These are phyloP conservation scores for Aspergillus uvarum DNA, from an alignment of 2,329 filamentous ascomycete genomes.

Conservation along the genomic window DNA sequence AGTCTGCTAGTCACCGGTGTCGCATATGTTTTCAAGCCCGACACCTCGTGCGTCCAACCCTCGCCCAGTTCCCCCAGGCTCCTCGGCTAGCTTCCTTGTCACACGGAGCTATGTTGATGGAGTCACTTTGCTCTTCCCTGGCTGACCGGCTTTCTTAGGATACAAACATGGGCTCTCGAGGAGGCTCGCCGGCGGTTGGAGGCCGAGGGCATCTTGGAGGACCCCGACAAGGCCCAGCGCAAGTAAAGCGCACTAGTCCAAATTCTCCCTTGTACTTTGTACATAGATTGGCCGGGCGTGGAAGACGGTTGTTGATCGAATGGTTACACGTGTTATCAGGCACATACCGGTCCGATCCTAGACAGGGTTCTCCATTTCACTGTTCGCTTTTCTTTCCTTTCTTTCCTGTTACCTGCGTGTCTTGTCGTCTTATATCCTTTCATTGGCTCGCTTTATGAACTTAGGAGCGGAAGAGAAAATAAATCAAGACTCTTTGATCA, in stretches of 20 bases:
- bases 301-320: conserved; percentile 30
- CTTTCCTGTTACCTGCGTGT: conserved; percentile 22
- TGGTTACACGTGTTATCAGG: conserved; percentile 31
- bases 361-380: conserved; percentile 33
- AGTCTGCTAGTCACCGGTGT: conserved; percentile 71
- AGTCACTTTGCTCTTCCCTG: neutral
- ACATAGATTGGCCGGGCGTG: conserved; percentile 42
- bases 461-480: conserved; percentile 13
- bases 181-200: conserved; percentile 94
- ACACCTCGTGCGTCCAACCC: conserved; percentile 80
- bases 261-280: conserved; percentile 39
- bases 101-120: neutral
- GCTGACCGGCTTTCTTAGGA: conserved; percentile 57
- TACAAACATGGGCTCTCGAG: conserved; percentile 98
- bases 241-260: conserved; percentile 41
- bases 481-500: conserved; percentile 1
- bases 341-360: conserved; percentile 34
- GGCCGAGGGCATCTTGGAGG: conserved; percentile 87
- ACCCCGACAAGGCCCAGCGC: conserved; percentile 62
- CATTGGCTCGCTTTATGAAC: conserved; percentile 14
- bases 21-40: conserved; percentile 93
- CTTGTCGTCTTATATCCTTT: conserved; percentile 22
- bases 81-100: neutral
- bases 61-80: conserved; percentile 3
- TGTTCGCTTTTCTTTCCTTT: conserved; percentile 28